Evolutionary conservation across 129 eudicot species (phyloP).

Genomic region (Scalesia atractyloides): DNA sequence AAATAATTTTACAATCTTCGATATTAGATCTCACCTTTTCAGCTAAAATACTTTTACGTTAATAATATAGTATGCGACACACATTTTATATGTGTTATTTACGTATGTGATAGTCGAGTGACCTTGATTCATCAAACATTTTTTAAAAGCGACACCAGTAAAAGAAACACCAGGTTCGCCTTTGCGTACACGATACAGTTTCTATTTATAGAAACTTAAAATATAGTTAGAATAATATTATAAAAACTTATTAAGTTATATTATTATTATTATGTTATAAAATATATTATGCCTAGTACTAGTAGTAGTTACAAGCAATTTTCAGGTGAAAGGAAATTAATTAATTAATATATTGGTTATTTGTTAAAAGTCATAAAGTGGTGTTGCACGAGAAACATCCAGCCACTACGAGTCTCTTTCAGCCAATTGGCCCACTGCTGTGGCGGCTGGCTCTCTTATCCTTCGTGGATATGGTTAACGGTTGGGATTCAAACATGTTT

Average conservation of each 20-base stretch:
- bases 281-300: background rate
- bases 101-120: no score
- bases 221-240: no score
- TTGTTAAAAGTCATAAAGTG: background rate
- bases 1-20: no score
- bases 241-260: background rate
- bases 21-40: no score
- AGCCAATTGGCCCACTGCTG: background rate
- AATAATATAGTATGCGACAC: no score
- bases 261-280: background rate
- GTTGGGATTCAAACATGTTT: background rate
- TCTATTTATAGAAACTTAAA: no score
- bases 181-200: no score
- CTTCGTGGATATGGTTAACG: slow-evolving; percentile 13
- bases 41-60: no score
- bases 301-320: background rate
- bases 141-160: no score
- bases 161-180: no score
- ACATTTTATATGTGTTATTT: no score
- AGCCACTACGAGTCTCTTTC: background rate
- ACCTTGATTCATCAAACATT: no score
- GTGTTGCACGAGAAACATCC: slow-evolving; percentile 19
- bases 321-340: background rate
- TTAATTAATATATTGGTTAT: background rate
- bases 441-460: slow-evolving; percentile 24